Evolutionary conservation across 2,329 filamentous ascomycete species (phyloP), one percentile per base, ranked within the genome.

Genomic region (Xylaria sp.): DNA sequence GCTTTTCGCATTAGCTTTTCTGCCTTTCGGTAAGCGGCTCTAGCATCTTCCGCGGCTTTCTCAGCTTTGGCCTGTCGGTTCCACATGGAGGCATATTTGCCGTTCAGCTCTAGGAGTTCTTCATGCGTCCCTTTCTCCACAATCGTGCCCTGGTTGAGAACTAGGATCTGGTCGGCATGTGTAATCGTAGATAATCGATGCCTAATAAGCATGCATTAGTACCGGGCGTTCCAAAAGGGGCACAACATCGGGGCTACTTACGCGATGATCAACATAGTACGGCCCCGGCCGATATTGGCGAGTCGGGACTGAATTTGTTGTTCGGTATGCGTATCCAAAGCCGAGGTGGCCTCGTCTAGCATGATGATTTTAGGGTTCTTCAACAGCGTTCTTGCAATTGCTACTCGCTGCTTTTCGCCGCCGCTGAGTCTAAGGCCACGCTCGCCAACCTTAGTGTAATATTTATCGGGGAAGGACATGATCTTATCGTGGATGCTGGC

Each of bases 401-500:
- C 94, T 57, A 98, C 93, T 61, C 94, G 91, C 80, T 98, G 94
- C 80, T 97, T 97, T 81, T 98, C 94, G 62, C 94, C 94, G 67
- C 94, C 94, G 69, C 93, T 97, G 2, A 97, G 85, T 61, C 94
- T 90, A 58, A 97, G 85, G 39, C 94, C 94, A 69, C 94, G 91
- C 80, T 97, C 94, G 72, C 94, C 94, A 60, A 98, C 94, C 79
- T 94, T 95, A 9, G 94, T 97, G 54, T 92, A 84, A 79, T 98
- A 98, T 46, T 90, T 89, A 76, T 97, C 94, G 0, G 94, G 94
- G 82, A 97, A 97, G 1, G 88, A 88, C 81, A 97, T 84, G 74
- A 97, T 97, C 78, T 94, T 94, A 73, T 98, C 94, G 77, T 98
- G 94, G 66, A 97, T 97, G 76, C 92, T 95, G 20, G 94, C 94